A percentile compares a stretch with the other conserved stretches of the same genome.
These are phyloP conservation scores for Ceratobasidium papillatum DNA, from an alignment of 1,284 basidiomycete genomes.

Conservation along the genomic window DNA sequence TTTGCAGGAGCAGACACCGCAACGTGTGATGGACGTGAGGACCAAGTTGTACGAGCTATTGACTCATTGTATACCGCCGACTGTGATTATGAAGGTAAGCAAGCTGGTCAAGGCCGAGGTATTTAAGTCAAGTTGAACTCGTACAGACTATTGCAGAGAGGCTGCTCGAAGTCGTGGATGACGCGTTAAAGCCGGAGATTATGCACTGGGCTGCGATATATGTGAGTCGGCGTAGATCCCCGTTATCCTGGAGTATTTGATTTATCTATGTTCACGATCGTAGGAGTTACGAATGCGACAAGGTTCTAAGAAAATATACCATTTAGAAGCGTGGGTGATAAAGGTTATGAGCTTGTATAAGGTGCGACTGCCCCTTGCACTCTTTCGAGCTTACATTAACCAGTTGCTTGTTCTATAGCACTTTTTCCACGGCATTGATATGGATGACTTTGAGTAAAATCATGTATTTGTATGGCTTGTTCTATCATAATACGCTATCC, in stretches of 20 bases:
- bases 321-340: conserved; percentile 91
- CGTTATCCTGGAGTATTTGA: conserved; percentile 31
- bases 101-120: background rate
- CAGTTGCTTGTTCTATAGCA: conserved; percentile 51
- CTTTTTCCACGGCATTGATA: conserved; percentile 67
- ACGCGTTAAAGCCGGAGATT: conserved; percentile 86
- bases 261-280: background rate
- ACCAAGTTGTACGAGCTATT: conserved; percentile 95
- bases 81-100: conserved; percentile 85
- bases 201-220: conserved; percentile 98
- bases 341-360: conserved; percentile 73
- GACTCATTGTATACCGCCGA: conserved; percentile 98
- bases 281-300: conserved; percentile 91
- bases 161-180: conserved; percentile 87
- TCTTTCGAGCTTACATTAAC: background rate
- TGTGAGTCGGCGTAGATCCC: conserved; percentile 59
- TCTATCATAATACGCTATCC: background rate
- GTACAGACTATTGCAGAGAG: conserved; percentile 86
- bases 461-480: background rate
- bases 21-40: conserved; percentile 89
- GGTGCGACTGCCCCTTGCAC: conserved; percentile 41
- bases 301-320: conserved; percentile 94
- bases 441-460: conserved; percentile 65
- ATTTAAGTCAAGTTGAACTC: background rate
- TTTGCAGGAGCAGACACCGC: conserved; percentile 91